Conservation (phyloP, 805 yeast species). For the Starmerella apicola region DNA sequence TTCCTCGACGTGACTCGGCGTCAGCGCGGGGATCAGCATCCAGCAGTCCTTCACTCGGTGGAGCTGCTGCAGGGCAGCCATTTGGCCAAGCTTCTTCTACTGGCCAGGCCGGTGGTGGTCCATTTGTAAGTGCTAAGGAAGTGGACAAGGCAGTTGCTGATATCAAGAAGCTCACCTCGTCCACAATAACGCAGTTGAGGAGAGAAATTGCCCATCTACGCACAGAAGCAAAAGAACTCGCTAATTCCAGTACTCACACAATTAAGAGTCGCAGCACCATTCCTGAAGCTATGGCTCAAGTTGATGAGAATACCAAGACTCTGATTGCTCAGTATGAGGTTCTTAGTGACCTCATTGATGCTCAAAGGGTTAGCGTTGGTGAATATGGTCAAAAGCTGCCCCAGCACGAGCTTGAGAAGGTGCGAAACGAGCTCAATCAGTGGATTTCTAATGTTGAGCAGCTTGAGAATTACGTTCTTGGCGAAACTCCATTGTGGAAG, state of each 20-base stretch:
- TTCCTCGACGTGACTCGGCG: conserved; percentile 2
- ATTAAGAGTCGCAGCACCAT: conserved; percentile 41
- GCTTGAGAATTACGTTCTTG: conserved; percentile 48
- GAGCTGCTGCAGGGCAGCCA: too few relatives aligned
- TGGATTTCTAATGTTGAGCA: conserved; percentile 42
- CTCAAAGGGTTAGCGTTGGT: conserved; percentile 80
- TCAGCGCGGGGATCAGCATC: too few relatives aligned
- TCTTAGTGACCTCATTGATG: conserved; percentile 82
- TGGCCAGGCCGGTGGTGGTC: not conserved
- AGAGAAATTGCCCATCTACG: conserved; percentile 35
- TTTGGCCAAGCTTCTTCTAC: too few relatives aligned
- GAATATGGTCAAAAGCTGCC: conserved; percentile 77
- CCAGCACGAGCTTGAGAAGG: conserved; percentile 54
- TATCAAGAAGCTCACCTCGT: conserved; percentile 43
- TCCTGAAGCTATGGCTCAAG: conserved; percentile 57
- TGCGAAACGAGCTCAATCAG: conserved; percentile 48
- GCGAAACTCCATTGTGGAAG: conserved; percentile 78
- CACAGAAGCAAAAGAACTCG: conserved; percentile 40
- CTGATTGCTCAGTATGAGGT: conserved; percentile 77
- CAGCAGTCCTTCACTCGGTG: not conserved
- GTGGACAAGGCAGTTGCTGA: conserved; percentile 49
- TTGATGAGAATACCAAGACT: conserved; percentile 65
- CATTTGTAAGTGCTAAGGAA: conserved; percentile 4
- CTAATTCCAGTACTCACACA: conserved; percentile 24
- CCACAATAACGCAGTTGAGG: conserved; percentile 34